phyloP scores from a whole-genome alignment of 495 filamentous ascomycete species.

The Xylaria intraflava region DNA sequence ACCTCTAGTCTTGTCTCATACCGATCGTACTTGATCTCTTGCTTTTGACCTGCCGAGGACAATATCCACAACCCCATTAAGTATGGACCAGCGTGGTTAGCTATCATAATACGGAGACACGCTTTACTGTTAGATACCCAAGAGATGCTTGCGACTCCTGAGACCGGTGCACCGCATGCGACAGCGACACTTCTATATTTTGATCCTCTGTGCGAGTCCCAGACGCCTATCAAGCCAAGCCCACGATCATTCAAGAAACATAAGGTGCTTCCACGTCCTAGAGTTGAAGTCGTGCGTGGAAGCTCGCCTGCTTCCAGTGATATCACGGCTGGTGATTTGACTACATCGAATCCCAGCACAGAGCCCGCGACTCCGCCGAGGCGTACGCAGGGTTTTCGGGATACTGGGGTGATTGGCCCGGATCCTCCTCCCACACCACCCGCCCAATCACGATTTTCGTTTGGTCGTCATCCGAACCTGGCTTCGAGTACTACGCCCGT shows the following conservation, averaged over 20 bases:
- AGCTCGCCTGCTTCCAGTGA: conserved; percentile 13
- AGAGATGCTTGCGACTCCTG: conserved; percentile 21
- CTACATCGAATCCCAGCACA: conserved; percentile 17
- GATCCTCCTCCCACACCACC: conserved; percentile 49
- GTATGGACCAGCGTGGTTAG: conserved; percentile 7
- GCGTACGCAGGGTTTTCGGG: conserved; percentile 25
- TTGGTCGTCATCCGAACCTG: conserved; percentile 33
- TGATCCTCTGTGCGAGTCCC: conserved; percentile 18
- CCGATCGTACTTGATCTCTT: neutral
- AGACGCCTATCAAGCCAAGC: conserved; percentile 17
- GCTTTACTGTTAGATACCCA: conserved; percentile 10
- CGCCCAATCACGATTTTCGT: conserved; percentile 46
- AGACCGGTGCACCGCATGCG: conserved; percentile 18
- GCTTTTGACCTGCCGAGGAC: neutral
- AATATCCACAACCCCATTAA: neutral
- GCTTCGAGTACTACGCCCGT: conserved; percentile 29
- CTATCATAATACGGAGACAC: neutral
- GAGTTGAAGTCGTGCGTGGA: conserved; percentile 24
- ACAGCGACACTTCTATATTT: conserved; percentile 26
- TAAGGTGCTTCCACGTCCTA: conserved; percentile 48
- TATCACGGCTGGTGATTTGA: conserved; percentile 17
- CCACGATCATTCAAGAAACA: conserved; percentile 48
- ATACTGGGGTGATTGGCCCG: conserved; percentile 24
- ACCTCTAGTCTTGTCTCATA: neutral
- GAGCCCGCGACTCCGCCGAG: conserved; percentile 16